These are phyloP conservation scores for Vitis rotundifolia DNA, from an alignment of 164 flowering plant genomes.

Conservation along the genomic window DNA sequence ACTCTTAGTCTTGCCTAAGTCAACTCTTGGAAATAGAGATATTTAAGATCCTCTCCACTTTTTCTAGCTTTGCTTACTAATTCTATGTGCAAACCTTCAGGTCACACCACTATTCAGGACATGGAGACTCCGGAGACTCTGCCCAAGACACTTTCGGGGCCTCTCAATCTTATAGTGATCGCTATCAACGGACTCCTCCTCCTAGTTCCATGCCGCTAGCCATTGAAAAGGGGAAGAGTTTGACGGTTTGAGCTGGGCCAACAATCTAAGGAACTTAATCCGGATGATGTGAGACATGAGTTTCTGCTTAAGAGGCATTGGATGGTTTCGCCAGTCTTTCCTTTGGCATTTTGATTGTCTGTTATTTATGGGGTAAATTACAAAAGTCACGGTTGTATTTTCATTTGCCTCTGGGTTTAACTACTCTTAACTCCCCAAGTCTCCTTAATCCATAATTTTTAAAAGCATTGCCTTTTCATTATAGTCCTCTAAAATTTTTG, in stretches of 20 bases:
- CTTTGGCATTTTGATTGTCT: no score
- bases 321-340: no score
- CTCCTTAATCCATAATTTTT: no score
- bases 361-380: no score
- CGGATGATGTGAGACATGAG: no score
- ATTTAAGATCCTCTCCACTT: background rate
- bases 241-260: background rate
- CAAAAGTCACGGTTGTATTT: no score
- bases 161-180: constrained; percentile 16
- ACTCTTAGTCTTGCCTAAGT: background rate
- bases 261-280: no score
- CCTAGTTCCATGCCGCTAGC: constrained; percentile 23
- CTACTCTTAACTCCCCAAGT: no score
- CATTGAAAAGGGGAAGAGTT: constrained; percentile 12
- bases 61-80: background rate
- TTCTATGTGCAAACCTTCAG: constrained; percentile 19
- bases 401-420: no score
- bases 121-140: constrained; percentile 14
- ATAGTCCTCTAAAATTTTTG: no score
- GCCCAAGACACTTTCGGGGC: background rate
- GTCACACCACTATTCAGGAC: constrained; percentile 14
- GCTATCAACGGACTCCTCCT: constrained; percentile 7
- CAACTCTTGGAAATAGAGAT: background rate
- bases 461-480: no score
- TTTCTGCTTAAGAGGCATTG: no score